These are phyloP conservation scores for Malassezia furfur DNA, from an alignment of 1,284 basidiomycete genomes.

Conservation along the genomic window DNA sequence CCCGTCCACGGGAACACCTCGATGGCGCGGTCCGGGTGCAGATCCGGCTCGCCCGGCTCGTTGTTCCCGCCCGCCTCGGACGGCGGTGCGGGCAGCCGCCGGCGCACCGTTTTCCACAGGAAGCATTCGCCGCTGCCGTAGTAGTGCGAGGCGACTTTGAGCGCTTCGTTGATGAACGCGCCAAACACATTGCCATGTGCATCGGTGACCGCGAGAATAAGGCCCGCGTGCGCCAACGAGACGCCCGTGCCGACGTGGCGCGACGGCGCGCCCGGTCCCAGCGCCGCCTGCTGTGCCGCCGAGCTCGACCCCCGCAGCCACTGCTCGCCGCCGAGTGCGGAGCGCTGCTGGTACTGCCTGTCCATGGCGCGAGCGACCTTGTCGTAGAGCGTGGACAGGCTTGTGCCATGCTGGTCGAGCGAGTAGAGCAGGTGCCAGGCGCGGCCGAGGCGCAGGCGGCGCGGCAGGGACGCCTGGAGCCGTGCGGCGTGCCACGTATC, in stretches of 20 bases:
- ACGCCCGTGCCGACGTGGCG: constrained; percentile 16
- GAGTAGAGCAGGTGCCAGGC: constrained; percentile 85
- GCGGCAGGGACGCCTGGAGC: constrained; percentile 55
- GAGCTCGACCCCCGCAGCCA: constrained; percentile 35
- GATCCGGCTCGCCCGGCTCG: background rate
- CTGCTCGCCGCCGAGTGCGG: constrained; percentile 19
- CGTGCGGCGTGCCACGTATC: constrained; percentile 33
- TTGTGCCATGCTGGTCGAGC: constrained; percentile 88
- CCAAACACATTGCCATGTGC: constrained; percentile 40
- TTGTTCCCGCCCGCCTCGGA: constrained; percentile 24
- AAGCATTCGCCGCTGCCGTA: constrained; percentile 43
- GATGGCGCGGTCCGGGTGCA: constrained; percentile 26
- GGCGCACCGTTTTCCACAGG: constrained; percentile 53
- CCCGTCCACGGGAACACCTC: constrained; percentile 78
- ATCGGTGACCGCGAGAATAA: constrained; percentile 39
- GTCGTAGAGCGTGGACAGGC: constrained; percentile 64
- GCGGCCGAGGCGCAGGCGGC: constrained; percentile 65
- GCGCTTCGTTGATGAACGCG: constrained; percentile 41
- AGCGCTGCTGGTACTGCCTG: constrained; percentile 7
- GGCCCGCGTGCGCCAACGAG: constrained; percentile 30
- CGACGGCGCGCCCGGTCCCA: constrained; percentile 1
- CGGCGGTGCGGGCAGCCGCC: constrained; percentile 29
- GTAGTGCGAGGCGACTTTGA: constrained; percentile 34
- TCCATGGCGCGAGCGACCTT: constrained; percentile 25
- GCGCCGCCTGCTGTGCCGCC: constrained; percentile 26